Conservation (phyloP, 495 filamentous ascomycete species). For the Achaetomiella virescens region DNA sequence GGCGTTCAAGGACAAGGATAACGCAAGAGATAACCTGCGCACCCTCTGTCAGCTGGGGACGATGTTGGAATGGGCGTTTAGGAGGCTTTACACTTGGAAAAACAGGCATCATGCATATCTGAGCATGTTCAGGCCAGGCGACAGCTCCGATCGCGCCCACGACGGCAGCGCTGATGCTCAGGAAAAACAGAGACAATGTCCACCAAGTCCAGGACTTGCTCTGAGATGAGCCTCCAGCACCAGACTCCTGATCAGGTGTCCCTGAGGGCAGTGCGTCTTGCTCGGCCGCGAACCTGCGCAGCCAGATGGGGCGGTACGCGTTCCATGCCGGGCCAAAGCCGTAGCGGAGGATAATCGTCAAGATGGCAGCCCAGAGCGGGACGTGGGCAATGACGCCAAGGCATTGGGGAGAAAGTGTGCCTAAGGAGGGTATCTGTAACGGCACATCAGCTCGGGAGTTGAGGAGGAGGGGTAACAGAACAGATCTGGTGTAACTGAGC, state of each 20-base stretch:
- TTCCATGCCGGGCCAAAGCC: constrained; percentile 19
- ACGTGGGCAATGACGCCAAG: constrained; percentile 26
- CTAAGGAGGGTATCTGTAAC: constrained; percentile 26
- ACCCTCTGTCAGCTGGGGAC: not conserved
- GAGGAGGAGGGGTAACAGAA: not conserved
- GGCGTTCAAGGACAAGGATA: constrained; percentile 23
- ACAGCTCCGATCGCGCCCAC: constrained; percentile 11
- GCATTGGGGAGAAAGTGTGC: constrained; percentile 24
- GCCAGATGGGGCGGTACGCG: constrained; percentile 23
- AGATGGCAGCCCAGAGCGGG: constrained; percentile 23
- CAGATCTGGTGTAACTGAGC: constrained; percentile 6
- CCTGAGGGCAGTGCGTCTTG: not conserved
- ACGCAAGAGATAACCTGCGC: constrained; percentile 18
- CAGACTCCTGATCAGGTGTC: constrained; percentile 10
- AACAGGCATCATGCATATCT: constrained; percentile 16
- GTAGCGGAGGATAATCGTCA: constrained; percentile 26
- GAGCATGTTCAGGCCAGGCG: constrained; percentile 8
- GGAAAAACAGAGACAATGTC: constrained; percentile 15
- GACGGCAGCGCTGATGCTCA: constrained; percentile 3
- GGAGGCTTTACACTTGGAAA: constrained; percentile 21
- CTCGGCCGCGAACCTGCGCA: constrained; percentile 25
- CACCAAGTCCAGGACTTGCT: constrained; percentile 18
- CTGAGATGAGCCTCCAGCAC: not conserved
- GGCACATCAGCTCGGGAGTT: not conserved
- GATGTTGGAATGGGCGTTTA: not conserved